Conservation (phyloP, 768 basidiomycete genomes). For the Suillus lakei region DNA sequence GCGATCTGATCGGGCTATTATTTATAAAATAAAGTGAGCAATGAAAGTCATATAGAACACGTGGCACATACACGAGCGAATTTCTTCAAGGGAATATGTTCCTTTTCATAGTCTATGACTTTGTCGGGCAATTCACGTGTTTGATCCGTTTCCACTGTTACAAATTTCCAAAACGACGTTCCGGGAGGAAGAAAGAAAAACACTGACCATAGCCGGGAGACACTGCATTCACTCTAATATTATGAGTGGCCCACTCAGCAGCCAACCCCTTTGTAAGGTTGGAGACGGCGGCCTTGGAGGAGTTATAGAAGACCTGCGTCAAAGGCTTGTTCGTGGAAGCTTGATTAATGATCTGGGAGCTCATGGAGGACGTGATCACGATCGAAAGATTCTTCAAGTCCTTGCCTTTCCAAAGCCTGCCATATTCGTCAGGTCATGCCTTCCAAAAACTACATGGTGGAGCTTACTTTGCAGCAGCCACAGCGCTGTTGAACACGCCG, state of each 20-base stretch:
- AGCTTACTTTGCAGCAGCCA: slow-evolving; percentile 58
- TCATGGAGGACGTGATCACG: slow-evolving; percentile 70
- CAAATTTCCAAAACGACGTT: not conserved
- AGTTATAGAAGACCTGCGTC: slow-evolving; percentile 57
- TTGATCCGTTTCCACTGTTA: slow-evolving; percentile 63
- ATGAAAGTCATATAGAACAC: not conserved
- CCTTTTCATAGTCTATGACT: slow-evolving; percentile 52
- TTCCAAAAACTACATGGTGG: not conserved
- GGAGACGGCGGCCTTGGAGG: slow-evolving; percentile 72
- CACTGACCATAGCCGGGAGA: slow-evolving; percentile 59
- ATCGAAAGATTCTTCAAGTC: slow-evolving; percentile 51
- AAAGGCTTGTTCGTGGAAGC: slow-evolving; percentile 47
- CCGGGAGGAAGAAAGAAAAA: not conserved
- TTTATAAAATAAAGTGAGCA: not conserved
- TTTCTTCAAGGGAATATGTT: slow-evolving; percentile 54
- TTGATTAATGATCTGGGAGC: slow-evolving; percentile 68
- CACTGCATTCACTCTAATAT: slow-evolving; percentile 63
- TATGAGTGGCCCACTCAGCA: slow-evolving; percentile 61
- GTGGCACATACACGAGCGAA: slow-evolving; percentile 53
- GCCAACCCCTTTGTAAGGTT: slow-evolving; percentile 66
- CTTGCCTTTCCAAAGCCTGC: slow-evolving; percentile 50
- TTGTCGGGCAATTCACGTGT: slow-evolving; percentile 55
- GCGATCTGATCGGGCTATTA: slow-evolving; percentile 59
- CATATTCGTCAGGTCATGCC: not conserved
- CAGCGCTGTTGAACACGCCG: slow-evolving; percentile 67